Evolutionary conservation across 257 asterid species (phyloP), one percentile per base, ranked within the genome.

Genomic region (Solanum okadae): DNA sequence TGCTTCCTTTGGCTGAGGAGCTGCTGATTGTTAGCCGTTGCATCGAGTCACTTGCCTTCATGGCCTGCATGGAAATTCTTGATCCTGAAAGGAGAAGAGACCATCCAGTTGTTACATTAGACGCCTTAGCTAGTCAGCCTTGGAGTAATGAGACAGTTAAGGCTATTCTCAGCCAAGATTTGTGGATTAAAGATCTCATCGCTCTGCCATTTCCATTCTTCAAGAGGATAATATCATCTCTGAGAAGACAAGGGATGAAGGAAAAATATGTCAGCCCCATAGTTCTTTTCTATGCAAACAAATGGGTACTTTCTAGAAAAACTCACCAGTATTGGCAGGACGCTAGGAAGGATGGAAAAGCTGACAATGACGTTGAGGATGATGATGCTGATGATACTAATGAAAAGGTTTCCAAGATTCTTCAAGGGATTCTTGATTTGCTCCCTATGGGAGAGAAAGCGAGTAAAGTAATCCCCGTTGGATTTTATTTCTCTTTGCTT

Each of bases 41-140:
- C 91, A 93, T 95, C 3, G 98, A 95, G 90, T 92, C 98, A 10
- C 92, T 94, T 3, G 95, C 98, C 1, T 95, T 95, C 94, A 93
- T 95, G 98, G 95, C 98, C 10, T 95, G 98, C 87, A 95, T 94
- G 98, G 98, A 95, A 89, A 94, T 95, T 91, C 98, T 95, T 52
- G 98, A 95, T 84, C 98, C 98, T 2, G 98, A 94, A 87, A 91
- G 95, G 92, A 88, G 95, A 83, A 84, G 95, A 83, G 98, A 93
- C 65, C 93, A 88, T 33, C 95, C 95, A 10, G 95, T 90, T 31
- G 90, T 91, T 75, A 91, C 97, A 1, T 27, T 91, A 77, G 95
- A 94, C 87, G 88, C 92, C 27, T 89, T 93, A 88, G 88, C 92
- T 75, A 56, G 29, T 73, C 90, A 87, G 86, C 91, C 89, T 29